Base-by-base conservation (phyloP, 768 basidiomycete species). In the Rickenella mellea region DNA sequence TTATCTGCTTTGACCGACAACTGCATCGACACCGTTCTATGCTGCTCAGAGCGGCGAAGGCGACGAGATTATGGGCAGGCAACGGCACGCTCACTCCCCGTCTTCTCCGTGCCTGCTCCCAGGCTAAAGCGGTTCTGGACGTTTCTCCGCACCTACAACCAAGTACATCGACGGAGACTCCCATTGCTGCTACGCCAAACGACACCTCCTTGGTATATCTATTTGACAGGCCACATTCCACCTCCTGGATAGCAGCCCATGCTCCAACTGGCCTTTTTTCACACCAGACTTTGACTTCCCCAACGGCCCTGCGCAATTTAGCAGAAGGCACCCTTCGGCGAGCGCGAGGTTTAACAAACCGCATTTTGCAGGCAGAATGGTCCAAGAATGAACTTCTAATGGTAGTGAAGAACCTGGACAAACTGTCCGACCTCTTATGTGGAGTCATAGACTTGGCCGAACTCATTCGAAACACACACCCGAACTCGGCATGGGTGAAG, bases 401-500 rank as follows among this genome's bases (percentile, higher is more conserved):
- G 61, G 90, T 90, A 8, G 88, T 97, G 46, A 97, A 97, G 70
- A 96, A 94, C 59, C 65, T 99, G 47, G 96, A 99, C 67, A 71
- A 94, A 47, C 78, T 99, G 51, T 97, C 93, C 58, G 93, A 99
- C 67, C 71, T 94, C 62, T 67, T 99, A 2, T 99, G 96, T 54
- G 83, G 88, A 9, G 91, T 99, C 47, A 97, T 97, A 48, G 96
- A 99, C 64, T 76, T 97, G 45, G 87, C 91, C 40, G 96, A 99
- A 60, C 73, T 96, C 39, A 72, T 99, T 22, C 76, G 93, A 48
- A 93, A 94, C 56, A 82, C 90, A 0, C 93, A 98, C 66, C 92
- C 94, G 1, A 89, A 96, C 56, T 66, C 69, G 21, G 54, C 62
- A 35, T 98, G 94, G 93, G 73, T 88, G 12, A 71, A 77, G 12